phyloP scores from a whole-genome alignment of 2,329 filamentous ascomycete genomes.

The Fusarium pseudonygamai region DNA sequence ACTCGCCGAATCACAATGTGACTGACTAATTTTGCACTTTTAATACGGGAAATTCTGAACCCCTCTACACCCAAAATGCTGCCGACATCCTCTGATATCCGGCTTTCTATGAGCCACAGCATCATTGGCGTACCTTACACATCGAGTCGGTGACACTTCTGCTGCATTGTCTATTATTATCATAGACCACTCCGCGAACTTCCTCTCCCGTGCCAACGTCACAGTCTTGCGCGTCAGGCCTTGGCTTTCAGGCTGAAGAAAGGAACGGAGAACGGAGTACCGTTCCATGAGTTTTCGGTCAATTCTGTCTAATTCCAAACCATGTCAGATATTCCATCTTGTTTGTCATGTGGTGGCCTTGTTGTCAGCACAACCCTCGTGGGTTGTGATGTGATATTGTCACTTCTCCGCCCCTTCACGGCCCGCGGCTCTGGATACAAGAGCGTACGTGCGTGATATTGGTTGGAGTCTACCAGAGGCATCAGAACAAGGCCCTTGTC shows the following conservation, averaged over 20 bases:
- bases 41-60: slow-evolving; percentile 11
- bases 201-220: slow-evolving; percentile 2
- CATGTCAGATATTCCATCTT: slow-evolving; percentile 26
- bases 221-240: slow-evolving; percentile 24
- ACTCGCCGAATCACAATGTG: neutral
- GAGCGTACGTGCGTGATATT: slow-evolving; percentile 7
- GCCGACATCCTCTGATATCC: neutral
- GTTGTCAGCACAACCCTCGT: slow-evolving; percentile 24
- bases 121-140: slow-evolving; percentile 25
- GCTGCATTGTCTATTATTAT: slow-evolving; percentile 19
- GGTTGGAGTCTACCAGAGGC: slow-evolving; percentile 17
- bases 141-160: neutral
- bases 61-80: slow-evolving; percentile 8
- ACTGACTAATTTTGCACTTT: slow-evolving; percentile 3
- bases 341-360: slow-evolving; percentile 3
- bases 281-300: slow-evolving; percentile 4
- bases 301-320: slow-evolving; percentile 4
- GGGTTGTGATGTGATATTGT: slow-evolving; percentile 24
- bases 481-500: slow-evolving; percentile 20
- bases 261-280: slow-evolving; percentile 11
- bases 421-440: slow-evolving; percentile 7
- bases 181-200: slow-evolving; percentile 3
- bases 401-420: slow-evolving; percentile 32
- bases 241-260: slow-evolving; percentile 21
- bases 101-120: slow-evolving; percentile 23